Conservation (phyloP, 1,284 basidiomycete genomes). For the Meripilus lineatus region DNA sequence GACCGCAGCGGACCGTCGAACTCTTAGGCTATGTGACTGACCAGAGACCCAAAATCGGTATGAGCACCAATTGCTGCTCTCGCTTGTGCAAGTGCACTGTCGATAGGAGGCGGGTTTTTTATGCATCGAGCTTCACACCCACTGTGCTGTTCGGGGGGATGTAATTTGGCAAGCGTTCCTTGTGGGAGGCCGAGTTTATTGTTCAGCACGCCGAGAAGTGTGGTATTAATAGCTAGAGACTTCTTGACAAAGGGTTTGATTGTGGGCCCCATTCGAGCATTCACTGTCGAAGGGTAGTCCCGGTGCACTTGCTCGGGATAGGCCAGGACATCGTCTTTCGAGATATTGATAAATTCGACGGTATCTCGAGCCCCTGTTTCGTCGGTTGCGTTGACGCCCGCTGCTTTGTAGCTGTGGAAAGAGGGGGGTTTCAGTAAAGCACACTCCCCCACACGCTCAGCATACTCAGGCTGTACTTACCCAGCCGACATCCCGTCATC, state of each 20-base stretch:
- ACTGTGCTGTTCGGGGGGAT: slow-evolving; percentile 28
- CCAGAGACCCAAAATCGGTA: slow-evolving; percentile 35
- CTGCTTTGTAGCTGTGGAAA: slow-evolving; percentile 25
- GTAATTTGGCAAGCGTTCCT: slow-evolving; percentile 24
- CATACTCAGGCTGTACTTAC: slow-evolving; percentile 13
- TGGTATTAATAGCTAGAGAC: slow-evolving; percentile 28
- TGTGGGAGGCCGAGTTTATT: slow-evolving; percentile 26
- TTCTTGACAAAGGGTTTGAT: slow-evolving; percentile 30
- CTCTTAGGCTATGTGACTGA: slow-evolving; percentile 10
- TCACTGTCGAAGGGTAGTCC: slow-evolving; percentile 30
- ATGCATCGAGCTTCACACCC: slow-evolving; percentile 36
- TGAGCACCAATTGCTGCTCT: slow-evolving; percentile 29
- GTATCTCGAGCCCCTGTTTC: slow-evolving; percentile 29
- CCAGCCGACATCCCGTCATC: slow-evolving; percentile 31
- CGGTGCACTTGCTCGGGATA: slow-evolving; percentile 27
- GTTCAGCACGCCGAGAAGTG: slow-evolving; percentile 29
- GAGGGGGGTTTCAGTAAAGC: neutral
- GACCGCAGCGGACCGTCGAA: neutral
- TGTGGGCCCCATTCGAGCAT: slow-evolving; percentile 26
- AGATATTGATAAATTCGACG: slow-evolving; percentile 26
- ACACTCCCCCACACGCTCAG: neutral
- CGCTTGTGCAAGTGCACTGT: slow-evolving; percentile 16
- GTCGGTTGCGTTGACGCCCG: slow-evolving; percentile 29
- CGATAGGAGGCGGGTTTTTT: slow-evolving; percentile 24
- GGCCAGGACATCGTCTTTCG: slow-evolving; percentile 24